Conservation (phyloP, 2,329 filamentous ascomycete species). For the Coniochaeta ligniaria region DNA sequence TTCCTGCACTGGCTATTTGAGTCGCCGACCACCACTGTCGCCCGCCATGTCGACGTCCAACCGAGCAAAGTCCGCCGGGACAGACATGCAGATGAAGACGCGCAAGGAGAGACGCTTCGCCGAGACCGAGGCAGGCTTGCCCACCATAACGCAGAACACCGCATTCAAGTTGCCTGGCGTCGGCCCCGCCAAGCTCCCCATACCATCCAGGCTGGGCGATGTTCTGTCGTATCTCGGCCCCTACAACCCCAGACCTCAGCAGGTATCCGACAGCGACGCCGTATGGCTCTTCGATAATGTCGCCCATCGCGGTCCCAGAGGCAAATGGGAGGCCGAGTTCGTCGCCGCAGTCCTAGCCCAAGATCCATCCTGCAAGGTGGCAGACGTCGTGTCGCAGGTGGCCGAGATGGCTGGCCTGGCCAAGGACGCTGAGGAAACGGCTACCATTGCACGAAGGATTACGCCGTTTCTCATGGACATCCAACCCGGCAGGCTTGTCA, state of each 20-base stretch:
- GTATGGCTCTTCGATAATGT: conserved; percentile 74
- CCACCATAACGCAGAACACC: conserved; percentile 20
- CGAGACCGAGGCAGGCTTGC: conserved; percentile 41
- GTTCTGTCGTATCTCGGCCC: conserved; percentile 43
- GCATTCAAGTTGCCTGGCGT: conserved; percentile 22
- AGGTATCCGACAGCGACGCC: conserved; percentile 57
- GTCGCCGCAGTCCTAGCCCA: conserved; percentile 75
- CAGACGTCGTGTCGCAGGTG: conserved; percentile 35
- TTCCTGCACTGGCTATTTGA: background rate
- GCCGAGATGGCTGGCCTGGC: conserved; percentile 13
- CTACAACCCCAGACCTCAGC: conserved; percentile 50
- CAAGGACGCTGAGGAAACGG: conserved; percentile 13
- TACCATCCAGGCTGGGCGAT: conserved; percentile 22
- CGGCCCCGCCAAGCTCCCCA: conserved; percentile 10
- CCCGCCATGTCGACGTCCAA: background rate
- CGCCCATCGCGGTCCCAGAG: conserved; percentile 25
- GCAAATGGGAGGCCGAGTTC: conserved; percentile 72
- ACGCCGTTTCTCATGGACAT: conserved; percentile 74
- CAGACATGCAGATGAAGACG: conserved; percentile 42
- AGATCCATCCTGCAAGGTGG: conserved; percentile 58
- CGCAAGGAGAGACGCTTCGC: conserved; percentile 41
- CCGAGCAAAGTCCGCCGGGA: background rate
- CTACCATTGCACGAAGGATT: conserved; percentile 57
- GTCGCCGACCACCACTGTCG: background rate
- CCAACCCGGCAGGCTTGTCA: conserved; percentile 60